These are phyloP conservation scores for Brassica cretica DNA, from an alignment of 345 rosid genomes.

Conservation along the genomic window DNA sequence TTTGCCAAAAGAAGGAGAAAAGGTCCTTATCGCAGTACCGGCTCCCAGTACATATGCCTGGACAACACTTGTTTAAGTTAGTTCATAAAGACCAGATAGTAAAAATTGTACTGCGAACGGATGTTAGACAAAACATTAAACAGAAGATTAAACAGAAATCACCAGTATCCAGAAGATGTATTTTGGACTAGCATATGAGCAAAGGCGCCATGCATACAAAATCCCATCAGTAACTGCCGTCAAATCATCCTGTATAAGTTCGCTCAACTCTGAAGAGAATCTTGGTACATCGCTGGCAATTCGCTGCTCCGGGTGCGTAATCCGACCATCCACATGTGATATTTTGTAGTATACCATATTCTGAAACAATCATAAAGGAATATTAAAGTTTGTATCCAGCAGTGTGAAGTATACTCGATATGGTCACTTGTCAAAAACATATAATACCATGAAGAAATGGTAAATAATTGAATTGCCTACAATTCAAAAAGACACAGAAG, in stretches of 20 bases:
- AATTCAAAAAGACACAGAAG: slow-evolving; percentile 14
- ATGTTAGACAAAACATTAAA: slow-evolving; percentile 10
- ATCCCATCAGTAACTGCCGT: slow-evolving; percentile 83
- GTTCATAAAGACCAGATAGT: not conserved
- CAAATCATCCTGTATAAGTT: slow-evolving; percentile 88
- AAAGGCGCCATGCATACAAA: slow-evolving; percentile 90
- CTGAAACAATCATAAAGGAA: slow-evolving; percentile 48
- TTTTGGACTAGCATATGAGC: slow-evolving; percentile 98
- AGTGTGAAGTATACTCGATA: not conserved
- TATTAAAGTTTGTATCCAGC: not conserved
- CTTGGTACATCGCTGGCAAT: slow-evolving; percentile 96
- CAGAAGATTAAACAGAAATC: slow-evolving; percentile 28
- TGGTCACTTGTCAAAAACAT: not conserved
- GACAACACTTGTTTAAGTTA: too few relatives aligned
- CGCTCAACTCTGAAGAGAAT: slow-evolving; percentile 94
- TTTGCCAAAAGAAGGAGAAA: too few relatives aligned
- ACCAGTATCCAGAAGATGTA: slow-evolving; percentile 95
- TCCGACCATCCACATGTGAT: slow-evolving; percentile 93
- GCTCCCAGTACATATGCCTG: too few relatives aligned
- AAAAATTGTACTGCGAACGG: not conserved
- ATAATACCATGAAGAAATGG: not conserved
- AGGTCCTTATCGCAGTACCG: too few relatives aligned
- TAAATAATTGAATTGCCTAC: not conserved
- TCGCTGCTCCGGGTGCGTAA: slow-evolving; percentile 88
- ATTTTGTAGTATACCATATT: slow-evolving; percentile 97